Conservation (phyloP, 2,329 filamentous ascomycete genomes). For the Dothideomycetes sp. region DNA sequence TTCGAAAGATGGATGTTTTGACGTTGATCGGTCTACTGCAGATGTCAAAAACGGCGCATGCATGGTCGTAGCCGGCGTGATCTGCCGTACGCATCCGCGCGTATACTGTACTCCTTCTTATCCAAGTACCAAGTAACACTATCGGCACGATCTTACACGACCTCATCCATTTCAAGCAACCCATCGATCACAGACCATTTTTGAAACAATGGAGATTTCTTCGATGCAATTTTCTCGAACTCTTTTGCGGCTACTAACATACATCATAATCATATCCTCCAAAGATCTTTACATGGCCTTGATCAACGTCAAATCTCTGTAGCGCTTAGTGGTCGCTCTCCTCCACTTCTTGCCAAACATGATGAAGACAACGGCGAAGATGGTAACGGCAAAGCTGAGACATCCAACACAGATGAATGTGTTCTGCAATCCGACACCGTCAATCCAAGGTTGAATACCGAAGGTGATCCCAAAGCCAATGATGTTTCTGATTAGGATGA, state of each 20-base stretch:
- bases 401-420: constrained; percentile 14
- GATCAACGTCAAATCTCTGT: constrained; percentile 3
- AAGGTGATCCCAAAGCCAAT: constrained; percentile 12
- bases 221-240: no score
- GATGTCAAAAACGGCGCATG: no score
- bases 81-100: no score
- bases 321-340: constrained; percentile 8
- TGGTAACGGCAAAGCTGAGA: constrained; percentile 13
- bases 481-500: constrained; percentile 19
- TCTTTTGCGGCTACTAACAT: no score
- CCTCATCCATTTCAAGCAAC: not conserved
- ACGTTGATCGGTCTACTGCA: no score
- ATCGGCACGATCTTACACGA: not conserved
- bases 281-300: constrained; percentile 9
- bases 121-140: no score
- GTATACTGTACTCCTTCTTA: no score
- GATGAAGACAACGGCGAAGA: constrained; percentile 13
- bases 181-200: not conserved
- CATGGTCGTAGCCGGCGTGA: no score
- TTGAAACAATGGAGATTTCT: no score
- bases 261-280: no score
- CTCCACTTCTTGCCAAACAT: constrained; percentile 13
- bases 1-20: no score
- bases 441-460: constrained; percentile 14
- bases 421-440: constrained; percentile 14